Evolutionary conservation across 257 asterid species (phyloP), one percentile per base, ranked within the genome.

Genomic region (Solanum clarkiae): DNA sequence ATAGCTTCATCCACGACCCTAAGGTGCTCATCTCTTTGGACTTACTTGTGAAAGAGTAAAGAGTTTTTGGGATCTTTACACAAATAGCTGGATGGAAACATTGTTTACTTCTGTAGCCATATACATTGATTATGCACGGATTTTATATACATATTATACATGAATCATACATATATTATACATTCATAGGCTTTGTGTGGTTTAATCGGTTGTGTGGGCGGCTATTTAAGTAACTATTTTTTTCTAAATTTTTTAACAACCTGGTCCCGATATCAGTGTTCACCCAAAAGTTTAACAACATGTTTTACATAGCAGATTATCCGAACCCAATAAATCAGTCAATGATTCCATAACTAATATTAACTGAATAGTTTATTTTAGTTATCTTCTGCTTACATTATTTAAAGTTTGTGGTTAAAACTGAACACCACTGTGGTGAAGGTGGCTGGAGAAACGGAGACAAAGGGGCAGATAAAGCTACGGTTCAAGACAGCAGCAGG

Each of bases 381-480:
- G 84, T 77, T 74, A 51, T 44, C 40, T 22, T 87, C 22, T n/a
- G 56, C n/a, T 54, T 84, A 12, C 45, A 56, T 55, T 68, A 36
- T 68, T 40, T 47, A 65, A 82, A 51, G 59, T 84, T 80, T 86
- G 80, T 81, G 56, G 45, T 86, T 42, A 20, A 84, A 53, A 69
- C 29, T 53, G 65, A 84, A 66, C 24, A n/a, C 26, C 20, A 15
- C 22, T 44, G 36, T 81, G 65, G 80, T 87, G 87, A 83, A 96
- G 99, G 98, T 95, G 90, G 98, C 99, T 6, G 98, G 98, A 85
- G 99, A 97, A 93, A 97, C 98, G 7, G 99, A 97, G 93, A 97
- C 99, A 20, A 97, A 97, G 86, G 98, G 98, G 71, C 99, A 97
- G 92, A 97, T 97, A 88, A 97, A 97, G 93, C 88, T 97, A 86